These are phyloP conservation scores for Macadamia integrifolia DNA, from an alignment of 164 flowering plant genomes.

Conservation along the genomic window DNA sequence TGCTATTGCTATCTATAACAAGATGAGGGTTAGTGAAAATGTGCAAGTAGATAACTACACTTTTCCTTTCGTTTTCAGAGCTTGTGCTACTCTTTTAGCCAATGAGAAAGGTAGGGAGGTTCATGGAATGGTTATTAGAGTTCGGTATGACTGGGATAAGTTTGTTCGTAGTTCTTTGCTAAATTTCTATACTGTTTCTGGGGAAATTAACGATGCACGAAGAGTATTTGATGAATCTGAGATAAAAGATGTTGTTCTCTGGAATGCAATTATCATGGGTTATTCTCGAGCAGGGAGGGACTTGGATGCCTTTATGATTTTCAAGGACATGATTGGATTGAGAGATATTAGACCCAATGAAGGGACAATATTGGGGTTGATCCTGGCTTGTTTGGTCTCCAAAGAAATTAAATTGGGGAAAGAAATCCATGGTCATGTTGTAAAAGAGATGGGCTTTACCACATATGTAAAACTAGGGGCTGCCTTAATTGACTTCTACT, in stretches of 20 bases:
- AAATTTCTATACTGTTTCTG: conserved; percentile 12
- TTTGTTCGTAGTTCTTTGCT: conserved; percentile 16
- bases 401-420: conserved; percentile 9
- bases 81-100: conserved; percentile 8
- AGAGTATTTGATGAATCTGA: conserved; percentile 10
- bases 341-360: conserved; percentile 11
- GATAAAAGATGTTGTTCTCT: conserved; percentile 12
- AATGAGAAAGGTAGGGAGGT: conserved; percentile 9
- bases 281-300: conserved; percentile 8
- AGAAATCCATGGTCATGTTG: conserved; percentile 7
- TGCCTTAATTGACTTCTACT: conserved; percentile 16
- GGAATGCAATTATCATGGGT: conserved; percentile 17
- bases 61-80: conserved; percentile 11
- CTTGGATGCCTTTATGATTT: conserved; percentile 10
- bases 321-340: conserved; percentile 9
- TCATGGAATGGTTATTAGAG: conserved; percentile 11
- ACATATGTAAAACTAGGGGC: not conserved
- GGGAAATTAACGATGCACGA: conserved; percentile 10
- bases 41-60: conserved; percentile 7
- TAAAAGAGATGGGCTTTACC: conserved; percentile 4
- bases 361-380: conserved; percentile 12
- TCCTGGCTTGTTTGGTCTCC: conserved; percentile 7
- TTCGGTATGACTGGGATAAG: conserved; percentile 10
- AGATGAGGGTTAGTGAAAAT: conserved; percentile 2
- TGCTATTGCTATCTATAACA: conserved; percentile 7